Conservation (phyloP, 139 green algal species). For the Chlorella sp. region DNA sequence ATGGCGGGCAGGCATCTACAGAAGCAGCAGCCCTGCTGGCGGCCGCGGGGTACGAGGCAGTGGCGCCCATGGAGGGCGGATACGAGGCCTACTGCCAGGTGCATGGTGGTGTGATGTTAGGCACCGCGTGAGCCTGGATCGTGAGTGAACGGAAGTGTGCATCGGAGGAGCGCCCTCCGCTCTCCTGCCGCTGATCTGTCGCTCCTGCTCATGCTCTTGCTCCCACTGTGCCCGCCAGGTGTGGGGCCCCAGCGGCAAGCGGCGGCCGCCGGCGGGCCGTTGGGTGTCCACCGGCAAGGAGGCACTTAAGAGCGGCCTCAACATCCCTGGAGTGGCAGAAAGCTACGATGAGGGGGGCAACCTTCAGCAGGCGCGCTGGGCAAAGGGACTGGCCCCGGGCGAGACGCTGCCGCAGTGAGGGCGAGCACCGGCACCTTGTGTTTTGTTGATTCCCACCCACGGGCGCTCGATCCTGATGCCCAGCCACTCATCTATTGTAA, state of each 20-base stretch:
- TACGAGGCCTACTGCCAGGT: slow-evolving; percentile 42
- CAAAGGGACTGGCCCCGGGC: slow-evolving; percentile 31
- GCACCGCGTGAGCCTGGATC: too few relatives aligned
- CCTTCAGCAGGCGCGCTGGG: slow-evolving; percentile 42
- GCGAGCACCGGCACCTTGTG: too few relatives aligned
- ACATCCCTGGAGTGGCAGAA: slow-evolving; percentile 61
- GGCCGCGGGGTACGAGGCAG: slow-evolving; percentile 29
- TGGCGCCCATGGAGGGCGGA: slow-evolving; percentile 33
- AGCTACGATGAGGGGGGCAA: slow-evolving; percentile 63
- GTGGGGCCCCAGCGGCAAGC: slow-evolving; percentile 38
- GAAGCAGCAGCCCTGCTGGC: slow-evolving; percentile 34
- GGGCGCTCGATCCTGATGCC: too few relatives aligned
- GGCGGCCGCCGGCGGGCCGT: slow-evolving; percentile 47
- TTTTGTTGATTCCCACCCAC: too few relatives aligned
- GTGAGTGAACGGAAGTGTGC: too few relatives aligned
- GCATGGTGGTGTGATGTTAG: not conserved
- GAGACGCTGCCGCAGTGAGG: slow-evolving; percentile 31
- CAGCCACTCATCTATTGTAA: too few relatives aligned
- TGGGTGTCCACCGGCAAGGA: slow-evolving; percentile 64
- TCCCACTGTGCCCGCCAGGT: slow-evolving; percentile 17
- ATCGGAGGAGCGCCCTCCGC: too few relatives aligned
- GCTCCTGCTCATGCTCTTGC: too few relatives aligned
- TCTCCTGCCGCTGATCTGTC: too few relatives aligned
- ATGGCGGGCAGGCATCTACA: slow-evolving; percentile 33
- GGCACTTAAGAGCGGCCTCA: slow-evolving; percentile 62